These are phyloP conservation scores for Acanthamoeba triangularis DNA, from an alignment of 208 protist species.

Conservation along the genomic window DNA sequence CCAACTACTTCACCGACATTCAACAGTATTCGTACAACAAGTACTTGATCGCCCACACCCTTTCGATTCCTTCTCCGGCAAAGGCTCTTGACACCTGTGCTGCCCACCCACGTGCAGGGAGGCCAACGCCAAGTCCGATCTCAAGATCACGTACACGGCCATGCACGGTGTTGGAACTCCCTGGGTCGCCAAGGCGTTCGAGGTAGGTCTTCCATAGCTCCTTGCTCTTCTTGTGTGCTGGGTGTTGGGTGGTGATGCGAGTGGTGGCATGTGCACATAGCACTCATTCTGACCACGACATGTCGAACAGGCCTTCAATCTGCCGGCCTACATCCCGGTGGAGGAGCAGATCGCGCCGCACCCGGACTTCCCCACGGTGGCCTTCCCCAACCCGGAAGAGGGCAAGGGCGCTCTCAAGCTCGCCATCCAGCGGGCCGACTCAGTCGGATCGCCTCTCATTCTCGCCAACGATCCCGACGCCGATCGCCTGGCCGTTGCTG, in stretches of 20 bases:
- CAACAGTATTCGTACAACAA: slow-evolving; percentile 32
- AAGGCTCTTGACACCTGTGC: neutral
- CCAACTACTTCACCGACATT: slow-evolving; percentile 41
- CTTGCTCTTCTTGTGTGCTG: too few relatives aligned
- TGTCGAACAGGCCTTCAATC: slow-evolving; percentile 84
- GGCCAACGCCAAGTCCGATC: slow-evolving; percentile 10
- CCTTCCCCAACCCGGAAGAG: slow-evolving; percentile 99
- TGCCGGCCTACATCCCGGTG: slow-evolving; percentile 85
- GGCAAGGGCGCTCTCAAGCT: slow-evolving; percentile 94
- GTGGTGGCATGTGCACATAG: too few relatives aligned
- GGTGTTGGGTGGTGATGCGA: too few relatives aligned
- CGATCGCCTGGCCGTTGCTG: slow-evolving; percentile 97
- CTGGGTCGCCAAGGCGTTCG: slow-evolving; percentile 91
- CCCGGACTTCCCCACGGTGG: slow-evolving; percentile 98
- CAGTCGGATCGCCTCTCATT: slow-evolving; percentile 91
- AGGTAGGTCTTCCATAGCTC: neutral
- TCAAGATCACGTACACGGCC: slow-evolving; percentile 91
- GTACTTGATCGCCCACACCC: neutral
- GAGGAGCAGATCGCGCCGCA: slow-evolving; percentile 95
- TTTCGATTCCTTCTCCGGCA: neutral
- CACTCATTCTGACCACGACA: too few relatives aligned
- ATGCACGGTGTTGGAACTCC: slow-evolving; percentile 97
- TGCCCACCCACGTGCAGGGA: slow-evolving; percentile 17
- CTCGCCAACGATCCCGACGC: slow-evolving; percentile 99
- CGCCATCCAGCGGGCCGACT: slow-evolving; percentile 92